Base-by-base conservation (phyloP, 2,329 filamentous ascomycete genomes). In the Aureobasidium zeae region DNA sequence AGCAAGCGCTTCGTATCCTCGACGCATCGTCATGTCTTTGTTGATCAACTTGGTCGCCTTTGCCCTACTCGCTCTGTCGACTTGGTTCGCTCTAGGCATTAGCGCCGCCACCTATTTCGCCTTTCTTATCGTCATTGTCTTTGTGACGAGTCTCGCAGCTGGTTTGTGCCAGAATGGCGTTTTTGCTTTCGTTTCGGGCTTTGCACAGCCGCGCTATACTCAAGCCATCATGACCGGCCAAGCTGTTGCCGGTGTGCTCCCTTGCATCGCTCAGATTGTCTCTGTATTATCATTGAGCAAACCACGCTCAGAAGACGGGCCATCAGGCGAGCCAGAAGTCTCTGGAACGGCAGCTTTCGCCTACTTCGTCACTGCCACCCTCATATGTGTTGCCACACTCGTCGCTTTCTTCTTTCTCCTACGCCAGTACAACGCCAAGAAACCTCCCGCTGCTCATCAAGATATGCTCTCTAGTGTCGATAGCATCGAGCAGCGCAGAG, bases 161-260 rank as follows among this genome's bases (percentile, higher is more conserved):
- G 88, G 84, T 0, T 70, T 95, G 38, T 83, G 88, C 52, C 91
- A 96, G 64, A 96, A 96, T 61, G 91, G 91, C 13, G 78, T 91
- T 9, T 94, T 95, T 60, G 86, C 91, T 2, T 96, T 88, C 59
- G 87, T 86, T 3, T 78, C 84, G 3, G 81, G 85, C 41, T 96
- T 94, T 57, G 86, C 81, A 25, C 72, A 84, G 39, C 77, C 82
- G 15, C 85, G 91, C 62, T 98, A 96, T 62, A 94, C 86, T 44
- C 89, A 96, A 64, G 89, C 83, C 17, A 87, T 96, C 62, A 96
- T 98, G 88, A 80, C 82, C 3, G 91, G 91, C 1, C 91, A 98
- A 63, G 89, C 81, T 22, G 72, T 98, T 3, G 88, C 91, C 0
- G 91, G 91, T 21, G 88, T 98, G 8, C 68, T 96, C 3, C 91